A percentile compares a stretch with the other conserved stretches of the same genome.
phyloP scores from a whole-genome alignment of 768 basidiomycete species.

The Tephrocybe sp. region DNA sequence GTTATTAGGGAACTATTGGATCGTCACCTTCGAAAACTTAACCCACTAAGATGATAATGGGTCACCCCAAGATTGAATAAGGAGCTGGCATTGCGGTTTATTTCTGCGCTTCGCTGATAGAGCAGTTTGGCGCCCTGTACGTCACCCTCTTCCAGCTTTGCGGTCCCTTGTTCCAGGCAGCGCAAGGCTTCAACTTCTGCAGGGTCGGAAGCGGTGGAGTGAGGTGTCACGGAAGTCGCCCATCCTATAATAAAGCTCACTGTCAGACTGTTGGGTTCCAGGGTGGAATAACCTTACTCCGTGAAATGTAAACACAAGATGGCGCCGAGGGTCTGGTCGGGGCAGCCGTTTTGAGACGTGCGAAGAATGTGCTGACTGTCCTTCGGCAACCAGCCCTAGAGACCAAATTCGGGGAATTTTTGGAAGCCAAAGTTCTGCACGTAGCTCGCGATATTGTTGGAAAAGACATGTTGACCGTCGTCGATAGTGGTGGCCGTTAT shows the following conservation, averaged over 20 bases:
- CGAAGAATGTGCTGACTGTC: slow-evolving; percentile 11
- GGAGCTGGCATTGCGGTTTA: slow-evolving; percentile 76
- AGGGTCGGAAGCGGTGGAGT: slow-evolving; percentile 82
- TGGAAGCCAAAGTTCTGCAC: slow-evolving; percentile 7
- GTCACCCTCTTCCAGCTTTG: slow-evolving; percentile 85
- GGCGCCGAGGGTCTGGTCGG: slow-evolving; percentile 21
- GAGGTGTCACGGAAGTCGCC: slow-evolving; percentile 78
- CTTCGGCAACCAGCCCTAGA: slow-evolving; percentile 16
- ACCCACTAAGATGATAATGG: slow-evolving; percentile 84
- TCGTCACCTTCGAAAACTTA: slow-evolving; percentile 7
- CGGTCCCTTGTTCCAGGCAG: slow-evolving; percentile 81
- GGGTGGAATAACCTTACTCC: slow-evolving; percentile 29
- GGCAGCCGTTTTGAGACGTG: slow-evolving; percentile 17
- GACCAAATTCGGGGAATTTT: background rate
- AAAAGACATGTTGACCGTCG: slow-evolving; percentile 20
- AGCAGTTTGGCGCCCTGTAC: slow-evolving; percentile 74
- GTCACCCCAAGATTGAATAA: slow-evolving; percentile 90
- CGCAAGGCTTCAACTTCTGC: slow-evolving; percentile 77
- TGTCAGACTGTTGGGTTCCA: background rate
- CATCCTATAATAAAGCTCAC: slow-evolving; percentile 48
- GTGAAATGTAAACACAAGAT: slow-evolving; percentile 18
- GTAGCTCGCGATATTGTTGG: slow-evolving; percentile 15
- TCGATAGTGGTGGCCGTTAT: slow-evolving; percentile 1
- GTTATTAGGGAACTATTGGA: slow-evolving; percentile 11
- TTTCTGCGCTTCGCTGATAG: slow-evolving; percentile 78